These are phyloP conservation scores for Aureobasidium pullulans DNA, from an alignment of 2,329 filamentous ascomycete genomes.

Conservation along the genomic window DNA sequence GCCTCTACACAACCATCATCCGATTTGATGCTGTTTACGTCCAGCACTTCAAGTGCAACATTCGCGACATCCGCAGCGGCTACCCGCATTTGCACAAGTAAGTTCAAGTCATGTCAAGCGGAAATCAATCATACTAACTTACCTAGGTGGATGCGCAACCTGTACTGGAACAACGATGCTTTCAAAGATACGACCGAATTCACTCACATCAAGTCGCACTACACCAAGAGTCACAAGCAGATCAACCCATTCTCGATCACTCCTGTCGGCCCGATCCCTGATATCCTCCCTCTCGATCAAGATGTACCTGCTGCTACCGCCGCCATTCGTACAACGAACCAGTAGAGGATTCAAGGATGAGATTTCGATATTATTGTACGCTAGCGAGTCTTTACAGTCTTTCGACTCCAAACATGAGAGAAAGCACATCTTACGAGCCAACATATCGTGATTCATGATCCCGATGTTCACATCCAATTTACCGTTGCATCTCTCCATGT, in stretches of 20 bases:
- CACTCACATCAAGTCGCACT: slow-evolving; percentile 85
- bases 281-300: slow-evolving; percentile 69
- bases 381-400: background rate
- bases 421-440: background rate
- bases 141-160: slow-evolving; percentile 62
- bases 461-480: background rate
- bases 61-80: slow-evolving; percentile 74
- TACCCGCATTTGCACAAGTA: slow-evolving; percentile 68
- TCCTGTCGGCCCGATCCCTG: slow-evolving; percentile 73
- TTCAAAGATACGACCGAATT: slow-evolving; percentile 83
- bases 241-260: slow-evolving; percentile 66
- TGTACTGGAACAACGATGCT: slow-evolving; percentile 77
- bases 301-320: slow-evolving; percentile 55
- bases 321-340: background rate
- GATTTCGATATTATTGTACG: background rate
- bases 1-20: slow-evolving; percentile 54
- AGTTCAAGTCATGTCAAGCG: background rate
- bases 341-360: background rate
- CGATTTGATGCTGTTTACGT: slow-evolving; percentile 51
- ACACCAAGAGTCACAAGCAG: slow-evolving; percentile 58
- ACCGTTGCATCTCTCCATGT: background rate
- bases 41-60: slow-evolving; percentile 68
- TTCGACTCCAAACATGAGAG: background rate
- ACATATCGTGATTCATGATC: background rate
- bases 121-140: background rate